These are phyloP conservation scores for Sclerotinia subarctica DNA, from an alignment of 2,329 filamentous ascomycete genomes.

Conservation along the genomic window DNA sequence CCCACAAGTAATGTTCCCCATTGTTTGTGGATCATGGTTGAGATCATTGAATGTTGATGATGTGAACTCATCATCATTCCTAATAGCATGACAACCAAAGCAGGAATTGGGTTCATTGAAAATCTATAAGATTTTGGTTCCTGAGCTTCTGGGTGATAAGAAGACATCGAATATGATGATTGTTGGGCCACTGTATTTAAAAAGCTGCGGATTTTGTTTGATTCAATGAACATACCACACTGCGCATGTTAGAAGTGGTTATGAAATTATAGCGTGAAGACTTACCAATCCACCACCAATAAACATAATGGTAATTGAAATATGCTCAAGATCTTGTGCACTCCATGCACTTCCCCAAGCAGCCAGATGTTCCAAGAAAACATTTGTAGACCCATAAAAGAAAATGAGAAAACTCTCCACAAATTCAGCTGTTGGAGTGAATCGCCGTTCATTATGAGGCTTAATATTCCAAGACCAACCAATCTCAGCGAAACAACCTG, in stretches of 20 bases:
- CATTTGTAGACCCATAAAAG: conserved; percentile 82
- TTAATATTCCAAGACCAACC: conserved; percentile 96
- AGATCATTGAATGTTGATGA: conserved; percentile 70
- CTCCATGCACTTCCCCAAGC: conserved; percentile 69
- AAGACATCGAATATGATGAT: conserved; percentile 39
- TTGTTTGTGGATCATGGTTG: conserved; percentile 88
- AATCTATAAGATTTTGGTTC: conserved; percentile 65
- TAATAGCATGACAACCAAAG: conserved; percentile 78
- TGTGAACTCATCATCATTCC: conserved; percentile 96
- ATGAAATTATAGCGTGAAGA: conserved; percentile 28
- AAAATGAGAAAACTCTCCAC: conserved; percentile 88
- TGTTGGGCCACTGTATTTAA: conserved; percentile 49
- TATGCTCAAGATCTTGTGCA: conserved; percentile 80
- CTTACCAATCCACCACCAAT: conserved; percentile 84
- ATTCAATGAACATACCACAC: conserved; percentile 85
- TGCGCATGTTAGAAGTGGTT: conserved; percentile 36
- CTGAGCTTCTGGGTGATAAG: conserved; percentile 43
- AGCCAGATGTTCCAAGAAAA: conserved; percentile 87
- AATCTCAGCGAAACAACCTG: conserved; percentile 83
- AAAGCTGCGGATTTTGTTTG: conserved; percentile 62
- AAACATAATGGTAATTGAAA: conserved; percentile 91
- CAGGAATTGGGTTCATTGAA: conserved; percentile 85
- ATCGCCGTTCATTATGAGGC: conserved; percentile 45
- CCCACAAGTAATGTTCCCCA: conserved; percentile 85
- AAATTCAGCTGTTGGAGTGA: conserved; percentile 80